Percentiles rank a stretch among this genome's conserved stretches.
Evolutionary conservation across 116 monocot genomes (phyloP).

Genomic region (Zostera marina): DNA sequence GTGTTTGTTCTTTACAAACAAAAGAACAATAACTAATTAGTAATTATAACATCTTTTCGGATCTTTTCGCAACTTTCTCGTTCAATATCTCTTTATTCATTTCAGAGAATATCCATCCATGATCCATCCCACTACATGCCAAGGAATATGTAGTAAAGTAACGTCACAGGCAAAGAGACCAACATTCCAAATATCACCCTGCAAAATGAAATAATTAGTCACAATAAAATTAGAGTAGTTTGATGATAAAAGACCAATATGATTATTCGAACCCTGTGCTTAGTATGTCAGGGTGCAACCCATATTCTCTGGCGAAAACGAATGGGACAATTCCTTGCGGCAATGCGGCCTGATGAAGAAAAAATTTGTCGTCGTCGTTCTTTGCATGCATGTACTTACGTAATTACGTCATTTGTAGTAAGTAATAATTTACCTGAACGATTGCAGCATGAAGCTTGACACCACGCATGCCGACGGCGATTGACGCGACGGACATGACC

Average conservation of each 20-base stretch:
- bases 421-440: slow-evolving; percentile 21
- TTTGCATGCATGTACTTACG: background rate
- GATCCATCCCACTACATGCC: slow-evolving; percentile 6
- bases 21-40: too few relatives aligned
- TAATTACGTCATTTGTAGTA: background rate
- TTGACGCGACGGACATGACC: slow-evolving; percentile 29
- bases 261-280: slow-evolving; percentile 22
- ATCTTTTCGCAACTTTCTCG: too few relatives aligned
- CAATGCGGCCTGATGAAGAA: slow-evolving; percentile 33
- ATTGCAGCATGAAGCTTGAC: slow-evolving; percentile 28
- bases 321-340: slow-evolving; percentile 48
- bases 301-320: slow-evolving; percentile 41
- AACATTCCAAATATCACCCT: slow-evolving; percentile 75
- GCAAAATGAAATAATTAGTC: background rate
- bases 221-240: too few relatives aligned
- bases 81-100: too few relatives aligned
- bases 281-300: slow-evolving; percentile 34
- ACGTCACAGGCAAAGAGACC: slow-evolving; percentile 40
- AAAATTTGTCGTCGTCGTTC: too few relatives aligned
- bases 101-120: too few relatives aligned
- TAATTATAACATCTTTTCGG: too few relatives aligned
- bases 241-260: background rate
- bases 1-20: too few relatives aligned
- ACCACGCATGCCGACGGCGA: slow-evolving; percentile 29
- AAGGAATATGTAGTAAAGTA: slow-evolving; percentile 46